These are phyloP conservation scores for Cordyceps javanica DNA, from an alignment of 2,329 filamentous ascomycete species.

Conservation along the genomic window DNA sequence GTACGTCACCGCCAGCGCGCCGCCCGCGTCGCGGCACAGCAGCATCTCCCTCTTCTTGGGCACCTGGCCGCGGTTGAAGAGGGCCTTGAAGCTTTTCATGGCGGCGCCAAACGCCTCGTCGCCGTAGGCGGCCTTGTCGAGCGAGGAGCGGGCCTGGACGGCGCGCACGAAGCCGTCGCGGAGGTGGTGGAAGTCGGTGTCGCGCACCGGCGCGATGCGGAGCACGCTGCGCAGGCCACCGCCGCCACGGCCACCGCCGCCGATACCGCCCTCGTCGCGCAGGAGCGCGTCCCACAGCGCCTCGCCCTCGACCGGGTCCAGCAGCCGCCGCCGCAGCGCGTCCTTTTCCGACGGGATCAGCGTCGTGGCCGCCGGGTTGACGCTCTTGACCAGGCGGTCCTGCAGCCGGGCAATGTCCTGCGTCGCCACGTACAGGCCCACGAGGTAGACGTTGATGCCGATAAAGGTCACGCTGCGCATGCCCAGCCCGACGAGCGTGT, in stretches of 20 bases:
- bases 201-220: constrained; percentile 81
- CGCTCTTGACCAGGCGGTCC: constrained; percentile 64
- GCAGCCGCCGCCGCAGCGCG: constrained; percentile 58
- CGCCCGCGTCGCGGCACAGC: constrained; percentile 59
- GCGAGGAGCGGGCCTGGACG: constrained; percentile 66
- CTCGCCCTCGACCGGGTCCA: constrained; percentile 64
- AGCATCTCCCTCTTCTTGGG: constrained; percentile 76
- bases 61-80: constrained; percentile 78
- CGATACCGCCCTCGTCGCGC: too few species aligned
- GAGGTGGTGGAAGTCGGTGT: constrained; percentile 90
- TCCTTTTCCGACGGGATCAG: constrained; percentile 79
- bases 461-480: constrained; percentile 87
- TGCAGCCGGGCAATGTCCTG: constrained; percentile 78
- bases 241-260: too few species aligned
- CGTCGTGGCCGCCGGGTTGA: constrained; percentile 74
- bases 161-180: constrained; percentile 86
- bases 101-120: constrained; percentile 72
- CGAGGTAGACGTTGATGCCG: constrained; percentile 86
- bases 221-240: constrained; percentile 69
- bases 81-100: constrained; percentile 68
- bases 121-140: constrained; percentile 46
- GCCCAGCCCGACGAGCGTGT: constrained; percentile 82
- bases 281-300: constrained; percentile 70
- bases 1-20: constrained; percentile 62
- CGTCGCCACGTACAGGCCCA: constrained; percentile 85